Conservation (phyloP, 169 alveolate genomes). For the Plasmodium sp. region DNA sequence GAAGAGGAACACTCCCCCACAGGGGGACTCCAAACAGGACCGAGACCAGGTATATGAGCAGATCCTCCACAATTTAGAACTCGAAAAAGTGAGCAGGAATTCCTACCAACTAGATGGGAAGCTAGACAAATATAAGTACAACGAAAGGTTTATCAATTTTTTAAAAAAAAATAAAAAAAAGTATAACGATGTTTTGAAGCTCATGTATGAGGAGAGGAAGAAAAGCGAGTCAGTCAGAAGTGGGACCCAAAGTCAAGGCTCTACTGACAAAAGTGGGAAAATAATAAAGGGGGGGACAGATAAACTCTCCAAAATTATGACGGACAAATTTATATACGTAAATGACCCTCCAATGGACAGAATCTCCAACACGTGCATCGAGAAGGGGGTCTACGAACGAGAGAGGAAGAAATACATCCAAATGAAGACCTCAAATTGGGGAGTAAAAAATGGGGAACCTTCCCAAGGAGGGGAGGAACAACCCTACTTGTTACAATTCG, state of each 20-base stretch:
- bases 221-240: not conserved
- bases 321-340: constrained; percentile 21
- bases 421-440: constrained; percentile 1
- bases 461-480: not conserved
- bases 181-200: constrained; percentile 45
- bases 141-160: constrained; percentile 38
- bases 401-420: constrained; percentile 29
- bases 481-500: not conserved
- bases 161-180: constrained; percentile 54
- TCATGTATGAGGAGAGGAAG: constrained; percentile 39
- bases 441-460: not conserved
- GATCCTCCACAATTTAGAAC: not conserved
- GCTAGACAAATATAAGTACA: constrained; percentile 51
- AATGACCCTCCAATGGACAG: constrained; percentile 1
- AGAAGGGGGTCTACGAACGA: constrained; percentile 12
- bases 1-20: not conserved
- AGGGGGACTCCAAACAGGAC: not conserved
- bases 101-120: constrained; percentile 27
- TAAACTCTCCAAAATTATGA: not conserved
- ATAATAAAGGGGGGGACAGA: not conserved
- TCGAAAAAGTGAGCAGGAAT: constrained; percentile 16
- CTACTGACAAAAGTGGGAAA: not conserved
- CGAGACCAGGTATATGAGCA: constrained; percentile 27
- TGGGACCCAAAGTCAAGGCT: not conserved
- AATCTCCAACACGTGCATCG: constrained; percentile 26